Evolutionary conservation across 345 rosid genomes (phyloP).

Genomic region (Isatis tinctoria): DNA sequence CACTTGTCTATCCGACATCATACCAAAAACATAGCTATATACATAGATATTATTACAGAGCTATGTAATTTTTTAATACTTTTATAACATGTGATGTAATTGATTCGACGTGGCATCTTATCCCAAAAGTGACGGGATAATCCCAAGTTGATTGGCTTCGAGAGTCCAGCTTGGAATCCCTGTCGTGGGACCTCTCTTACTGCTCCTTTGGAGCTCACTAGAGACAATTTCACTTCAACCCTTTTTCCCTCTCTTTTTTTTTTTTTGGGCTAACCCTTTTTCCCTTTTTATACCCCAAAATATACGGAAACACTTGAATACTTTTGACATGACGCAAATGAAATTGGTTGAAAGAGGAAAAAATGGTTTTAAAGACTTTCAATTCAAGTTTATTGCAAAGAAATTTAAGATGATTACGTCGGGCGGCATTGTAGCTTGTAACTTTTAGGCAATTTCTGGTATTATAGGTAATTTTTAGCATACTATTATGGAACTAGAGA

Average conservation of each 20-base stretch:
- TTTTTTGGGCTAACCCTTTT: too few relatives aligned
- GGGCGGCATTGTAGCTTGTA: background rate
- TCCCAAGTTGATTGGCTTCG: slow-evolving; percentile 26
- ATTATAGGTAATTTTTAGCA: background rate
- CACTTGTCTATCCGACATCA: slow-evolving; percentile 9
- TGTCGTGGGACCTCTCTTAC: slow-evolving; percentile 24
- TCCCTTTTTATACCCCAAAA: too few relatives aligned
- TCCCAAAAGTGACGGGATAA: slow-evolving; percentile 27
- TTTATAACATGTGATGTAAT: background rate
- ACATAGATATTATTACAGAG: background rate
- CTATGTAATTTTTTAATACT: background rate
- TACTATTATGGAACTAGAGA: background rate
- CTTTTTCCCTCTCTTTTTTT: background rate
- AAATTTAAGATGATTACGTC: background rate
- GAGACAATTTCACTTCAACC: background rate
- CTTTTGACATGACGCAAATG: background rate
- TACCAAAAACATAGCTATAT: background rate
- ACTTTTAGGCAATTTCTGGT: background rate
- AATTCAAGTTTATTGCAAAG: background rate
- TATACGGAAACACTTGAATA: background rate
- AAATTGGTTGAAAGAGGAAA: background rate
- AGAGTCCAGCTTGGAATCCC: slow-evolving; percentile 29
- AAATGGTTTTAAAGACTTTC: background rate
- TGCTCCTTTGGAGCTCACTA: slow-evolving; percentile 21
- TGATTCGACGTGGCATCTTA: slow-evolving; percentile 33